Conservation (phyloP, 179 eudicot species). For the Silene coronaria region DNA sequence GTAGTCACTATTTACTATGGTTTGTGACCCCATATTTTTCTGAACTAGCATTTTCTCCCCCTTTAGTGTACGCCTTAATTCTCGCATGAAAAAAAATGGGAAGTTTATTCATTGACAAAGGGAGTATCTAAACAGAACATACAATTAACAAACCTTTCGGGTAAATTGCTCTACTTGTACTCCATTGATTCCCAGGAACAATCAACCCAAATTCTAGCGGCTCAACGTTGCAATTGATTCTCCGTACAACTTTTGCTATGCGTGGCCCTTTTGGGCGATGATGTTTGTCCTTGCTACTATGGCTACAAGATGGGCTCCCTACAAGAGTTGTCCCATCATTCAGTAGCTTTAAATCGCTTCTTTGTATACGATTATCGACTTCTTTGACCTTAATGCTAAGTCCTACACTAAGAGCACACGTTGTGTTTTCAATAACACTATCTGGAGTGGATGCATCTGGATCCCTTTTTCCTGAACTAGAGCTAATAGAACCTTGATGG, state of each 20-base stretch:
- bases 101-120: not conserved
- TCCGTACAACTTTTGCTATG: conserved; percentile 81
- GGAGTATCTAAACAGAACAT: not conserved
- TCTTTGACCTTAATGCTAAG: conserved; percentile 31
- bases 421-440: conserved; percentile 28
- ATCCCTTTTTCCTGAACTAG: conserved; percentile 29
- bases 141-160: conserved; percentile 65
- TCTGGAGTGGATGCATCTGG: conserved; percentile 29
- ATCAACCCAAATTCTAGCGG: conserved; percentile 59
- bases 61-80: not conserved
- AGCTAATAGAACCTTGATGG: conserved; percentile 29
- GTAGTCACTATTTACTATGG: not conserved
- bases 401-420: conserved; percentile 35
- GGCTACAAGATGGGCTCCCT: conserved; percentile 50
- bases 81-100: not conserved
- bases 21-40: not conserved
- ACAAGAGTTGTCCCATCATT: conserved; percentile 38
- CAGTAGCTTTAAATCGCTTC: conserved; percentile 32
- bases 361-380: conserved; percentile 30
- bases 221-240: conserved; percentile 80
- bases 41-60: not conserved
- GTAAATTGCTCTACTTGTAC: conserved; percentile 73
- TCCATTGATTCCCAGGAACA: conserved; percentile 67
- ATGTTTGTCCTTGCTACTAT: conserved; percentile 55
- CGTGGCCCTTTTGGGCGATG: conserved; percentile 89